Evolutionary conservation across 345 rosid species (phyloP), one percentile per base, ranked within the genome.

Genomic region (Anastatica hierochuntica): DNA sequence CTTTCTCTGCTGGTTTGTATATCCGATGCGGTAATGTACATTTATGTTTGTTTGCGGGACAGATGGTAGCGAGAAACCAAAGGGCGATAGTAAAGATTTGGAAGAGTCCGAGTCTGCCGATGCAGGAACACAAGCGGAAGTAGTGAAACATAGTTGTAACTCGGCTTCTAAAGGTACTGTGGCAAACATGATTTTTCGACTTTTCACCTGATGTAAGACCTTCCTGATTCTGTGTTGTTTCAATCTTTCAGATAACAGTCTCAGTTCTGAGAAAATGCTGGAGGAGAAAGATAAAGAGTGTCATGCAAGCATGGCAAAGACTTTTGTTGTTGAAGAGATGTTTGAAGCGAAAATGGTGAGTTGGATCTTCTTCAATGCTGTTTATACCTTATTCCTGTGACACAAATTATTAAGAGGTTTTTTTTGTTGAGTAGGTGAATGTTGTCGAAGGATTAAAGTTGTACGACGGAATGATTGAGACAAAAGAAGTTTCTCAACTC

Each of bases 381-480:
- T 49, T 56, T 46, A 27, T 24, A 44, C 27, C 55, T 36, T 30
- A 23, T 3, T 35, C 18, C 49, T 30, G 4, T 3, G 13, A 49
- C 17, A 34, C 35, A 37, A 9, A 37, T 17, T 59, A 8, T 26
- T 24, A 7, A 24, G 36, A 31, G 53, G n/a, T 14, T 15, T 53
- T 14, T 14, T 35, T 11, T 62, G 43, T 40, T 48, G 58, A 43
- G 45, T 62, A 92, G 99, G 90, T 92, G 36, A 88, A 92, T 63
- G 90, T 82, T 55, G 99, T 83, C 33, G 99, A 92, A 59, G 99
- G 97, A 69, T 66, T 92, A 58, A 80, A 80, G 75, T 50, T 85
- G 56, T 81, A 83, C 35, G 99, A 80, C 29, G 64, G 71, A 37
- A 68, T 83, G 57, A 49, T 76, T 50, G 81, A 75, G 26, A 67